Percentiles rank a stretch among this genome's conserved stretches.
phyloP scores from a whole-genome alignment of 208 protist species.

The Leishmania major region DNA sequence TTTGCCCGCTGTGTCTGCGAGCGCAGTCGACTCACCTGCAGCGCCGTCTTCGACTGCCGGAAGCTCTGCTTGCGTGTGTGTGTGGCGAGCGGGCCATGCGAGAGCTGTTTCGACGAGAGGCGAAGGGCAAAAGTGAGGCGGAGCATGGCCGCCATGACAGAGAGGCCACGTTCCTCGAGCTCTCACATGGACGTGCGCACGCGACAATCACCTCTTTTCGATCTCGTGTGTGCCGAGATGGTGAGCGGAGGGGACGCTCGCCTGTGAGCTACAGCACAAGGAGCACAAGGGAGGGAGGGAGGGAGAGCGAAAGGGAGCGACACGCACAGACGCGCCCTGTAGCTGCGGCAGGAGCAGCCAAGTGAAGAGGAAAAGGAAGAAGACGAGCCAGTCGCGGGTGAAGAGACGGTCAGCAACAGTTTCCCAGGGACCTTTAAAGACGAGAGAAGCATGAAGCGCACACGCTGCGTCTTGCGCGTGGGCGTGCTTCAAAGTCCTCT shows the following conservation, averaged over 20 bases:
- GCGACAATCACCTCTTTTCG: no score
- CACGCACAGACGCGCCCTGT: background rate
- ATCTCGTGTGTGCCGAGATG: background rate
- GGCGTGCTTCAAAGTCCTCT: background rate
- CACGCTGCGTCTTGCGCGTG: background rate
- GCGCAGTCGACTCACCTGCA: constrained; percentile 54
- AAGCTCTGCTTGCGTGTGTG: constrained; percentile 47
- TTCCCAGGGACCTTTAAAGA: background rate
- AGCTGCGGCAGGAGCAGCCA: background rate
- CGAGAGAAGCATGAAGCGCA: background rate
- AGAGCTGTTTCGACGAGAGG: constrained; percentile 20
- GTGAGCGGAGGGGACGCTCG: background rate
- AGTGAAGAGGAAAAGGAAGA: background rate
- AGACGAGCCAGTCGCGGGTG: background rate
- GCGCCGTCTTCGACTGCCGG: constrained; percentile 47
- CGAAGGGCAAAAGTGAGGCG: constrained; percentile 6
- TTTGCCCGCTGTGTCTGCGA: constrained; percentile 44
- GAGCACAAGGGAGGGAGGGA: background rate
- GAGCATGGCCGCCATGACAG: constrained; percentile 8
- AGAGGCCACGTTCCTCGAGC: background rate
- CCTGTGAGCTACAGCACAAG: background rate
- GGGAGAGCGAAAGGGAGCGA: background rate
- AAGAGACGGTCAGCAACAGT: background rate
- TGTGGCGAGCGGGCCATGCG: constrained; percentile 14
- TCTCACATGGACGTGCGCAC: background rate